Evolutionary conservation across 306 rosid species (phyloP).

Genomic region (Mimosa pudica): DNA sequence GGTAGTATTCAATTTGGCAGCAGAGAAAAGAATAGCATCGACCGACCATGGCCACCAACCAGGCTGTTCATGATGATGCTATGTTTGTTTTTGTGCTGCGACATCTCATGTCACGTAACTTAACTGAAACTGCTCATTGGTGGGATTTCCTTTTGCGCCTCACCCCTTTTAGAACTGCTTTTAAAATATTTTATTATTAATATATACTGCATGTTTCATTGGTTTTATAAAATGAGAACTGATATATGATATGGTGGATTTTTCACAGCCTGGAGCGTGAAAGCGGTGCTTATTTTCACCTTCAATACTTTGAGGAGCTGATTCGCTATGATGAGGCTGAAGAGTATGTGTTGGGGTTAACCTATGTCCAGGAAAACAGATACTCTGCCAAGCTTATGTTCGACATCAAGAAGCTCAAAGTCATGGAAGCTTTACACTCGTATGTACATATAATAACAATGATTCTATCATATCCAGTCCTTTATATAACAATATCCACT

Average conservation of each 20-base stretch:
- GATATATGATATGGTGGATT: background rate
- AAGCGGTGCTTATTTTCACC: slow-evolving; percentile 8
- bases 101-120: slow-evolving; percentile 5
- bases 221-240: no score
- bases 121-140: slow-evolving; percentile 27
- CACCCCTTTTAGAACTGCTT: background rate
- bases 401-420: slow-evolving; percentile 29
- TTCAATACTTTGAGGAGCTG: slow-evolving; percentile 5
- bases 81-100: slow-evolving; percentile 7
- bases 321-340: slow-evolving; percentile 30
- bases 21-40: background rate
- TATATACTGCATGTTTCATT: no score
- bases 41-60: background rate
- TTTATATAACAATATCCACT: no score
- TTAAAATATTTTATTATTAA: no score
- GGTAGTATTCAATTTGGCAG: background rate
- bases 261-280: slow-evolving; percentile 26
- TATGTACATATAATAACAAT: slow-evolving; percentile 25
- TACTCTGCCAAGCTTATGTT: slow-evolving; percentile 7
- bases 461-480: no score
- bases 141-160: background rate
- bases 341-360: slow-evolving; percentile 32
- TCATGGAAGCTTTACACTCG: slow-evolving; percentile 23
- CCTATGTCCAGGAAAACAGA: slow-evolving; percentile 21
- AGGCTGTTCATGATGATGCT: background rate